phyloP scores from a whole-genome alignment of 352 stramenopile species.

The Globisporangium cederbergense region DNA sequence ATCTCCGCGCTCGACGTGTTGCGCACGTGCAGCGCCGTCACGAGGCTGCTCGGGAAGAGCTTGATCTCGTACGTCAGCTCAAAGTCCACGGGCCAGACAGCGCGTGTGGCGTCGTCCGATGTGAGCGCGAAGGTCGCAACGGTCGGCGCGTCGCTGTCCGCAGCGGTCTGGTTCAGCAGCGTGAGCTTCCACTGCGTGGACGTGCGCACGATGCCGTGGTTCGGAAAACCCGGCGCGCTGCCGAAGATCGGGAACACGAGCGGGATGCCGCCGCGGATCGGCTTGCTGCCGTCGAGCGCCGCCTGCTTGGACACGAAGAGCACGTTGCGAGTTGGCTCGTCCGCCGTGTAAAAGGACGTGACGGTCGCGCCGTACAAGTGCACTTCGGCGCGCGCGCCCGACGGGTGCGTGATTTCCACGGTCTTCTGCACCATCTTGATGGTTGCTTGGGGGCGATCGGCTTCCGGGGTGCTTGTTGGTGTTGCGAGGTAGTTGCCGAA shows the following conservation, averaged over 20 bases:
- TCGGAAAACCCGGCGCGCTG: constrained; percentile 75
- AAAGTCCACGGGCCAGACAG: constrained; percentile 78
- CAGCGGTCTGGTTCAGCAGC: constrained; percentile 38
- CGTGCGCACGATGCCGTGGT: constrained; percentile 93
- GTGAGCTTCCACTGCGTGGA: constrained; percentile 58
- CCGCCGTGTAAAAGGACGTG: constrained; percentile 74
- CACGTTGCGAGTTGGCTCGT: constrained; percentile 76
- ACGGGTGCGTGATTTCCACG: constrained; percentile 57
- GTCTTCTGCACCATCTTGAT: constrained; percentile 11
- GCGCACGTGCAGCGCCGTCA: constrained; percentile 85
- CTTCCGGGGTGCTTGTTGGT: not conserved
- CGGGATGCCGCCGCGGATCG: constrained; percentile 94
- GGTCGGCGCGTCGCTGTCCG: constrained; percentile 38
- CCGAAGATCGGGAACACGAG: constrained; percentile 97
- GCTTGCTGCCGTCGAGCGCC: constrained; percentile 89
- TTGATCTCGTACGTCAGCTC: constrained; percentile 85
- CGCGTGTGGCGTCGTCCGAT: constrained; percentile 35
- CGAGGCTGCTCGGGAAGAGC: constrained; percentile 75
- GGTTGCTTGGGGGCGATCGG: not conserved
- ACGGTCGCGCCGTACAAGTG: constrained; percentile 92
- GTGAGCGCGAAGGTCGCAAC: constrained; percentile 65
- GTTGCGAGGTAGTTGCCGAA: not conserved
- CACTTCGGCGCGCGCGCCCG: constrained; percentile 70
- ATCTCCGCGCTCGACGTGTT: constrained; percentile 88
- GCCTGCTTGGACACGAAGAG: constrained; percentile 92